phyloP scores from a whole-genome alignment of 2,329 filamentous ascomycete genomes.

The Ceratocystis cubensis region DNA sequence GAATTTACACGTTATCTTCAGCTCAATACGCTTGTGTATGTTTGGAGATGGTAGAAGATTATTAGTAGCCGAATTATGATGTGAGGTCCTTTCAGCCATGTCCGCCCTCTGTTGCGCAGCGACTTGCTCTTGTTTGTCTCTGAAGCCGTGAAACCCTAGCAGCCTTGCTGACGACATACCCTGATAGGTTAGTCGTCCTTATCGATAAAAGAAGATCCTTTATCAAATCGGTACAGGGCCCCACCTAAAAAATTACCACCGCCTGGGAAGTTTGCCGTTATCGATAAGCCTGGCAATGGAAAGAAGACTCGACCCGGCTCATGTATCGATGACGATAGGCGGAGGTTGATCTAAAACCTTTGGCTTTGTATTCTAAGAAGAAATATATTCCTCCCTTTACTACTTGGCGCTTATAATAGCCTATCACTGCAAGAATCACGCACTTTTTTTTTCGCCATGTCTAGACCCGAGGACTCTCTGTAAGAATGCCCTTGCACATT shows the following conservation, averaged over 20 bases:
- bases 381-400: not conserved
- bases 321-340: conserved; percentile 4
- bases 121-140: not conserved
- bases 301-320: not conserved
- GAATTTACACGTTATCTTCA: too few species aligned
- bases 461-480: conserved; percentile 91
- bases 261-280: not conserved
- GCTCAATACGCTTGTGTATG: too few species aligned
- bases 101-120: too few species aligned
- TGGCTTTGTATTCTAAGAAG: not conserved
- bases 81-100: too few species aligned
- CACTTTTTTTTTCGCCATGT: conserved; percentile 50
- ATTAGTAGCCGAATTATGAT: too few species aligned
- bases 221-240: not conserved
- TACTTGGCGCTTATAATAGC: not conserved
- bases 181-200: not conserved
- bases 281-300: conserved; percentile 1
- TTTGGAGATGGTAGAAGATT: too few species aligned
- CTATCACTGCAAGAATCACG: not conserved
- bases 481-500: conserved; percentile 30
- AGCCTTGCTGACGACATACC: conserved; percentile 1
- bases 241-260: conserved; percentile 14
- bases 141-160: not conserved
- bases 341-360: not conserved
- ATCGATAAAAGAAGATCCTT: not conserved